Conservation (phyloP, 2,329 filamentous ascomycete genomes). For the Penicillium corylophilum region DNA sequence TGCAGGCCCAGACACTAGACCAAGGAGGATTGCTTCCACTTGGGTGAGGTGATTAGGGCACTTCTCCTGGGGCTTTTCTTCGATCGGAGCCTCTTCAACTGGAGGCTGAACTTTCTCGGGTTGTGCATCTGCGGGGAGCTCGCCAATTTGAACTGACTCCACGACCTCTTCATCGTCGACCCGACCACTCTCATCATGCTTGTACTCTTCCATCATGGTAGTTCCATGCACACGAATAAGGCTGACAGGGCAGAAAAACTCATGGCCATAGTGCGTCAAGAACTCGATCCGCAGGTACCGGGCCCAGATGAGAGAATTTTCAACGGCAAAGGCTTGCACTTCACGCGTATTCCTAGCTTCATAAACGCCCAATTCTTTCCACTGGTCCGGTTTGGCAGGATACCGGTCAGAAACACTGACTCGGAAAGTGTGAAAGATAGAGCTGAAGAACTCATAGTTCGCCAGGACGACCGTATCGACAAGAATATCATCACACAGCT, state of each 20-base stretch:
- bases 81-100: conserved; percentile 17
- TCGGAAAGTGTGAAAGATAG: conserved; percentile 87
- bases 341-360: conserved; percentile 90
- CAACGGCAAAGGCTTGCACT: conserved; percentile 90
- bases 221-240: conserved; percentile 88
- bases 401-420: conserved; percentile 94
- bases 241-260: conserved; percentile 94
- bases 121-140: conserved; percentile 16
- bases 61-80: conserved; percentile 11
- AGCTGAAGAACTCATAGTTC: conserved; percentile 99
- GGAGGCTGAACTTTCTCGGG: conserved; percentile 20
- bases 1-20: background rate
- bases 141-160: conserved; percentile 36
- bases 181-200: conserved; percentile 73
- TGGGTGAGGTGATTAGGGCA: conserved; percentile 19
- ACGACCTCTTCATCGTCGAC: conserved; percentile 62
- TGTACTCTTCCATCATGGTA: conserved; percentile 91
- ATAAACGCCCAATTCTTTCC: conserved; percentile 84
- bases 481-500: conserved; percentile 81
- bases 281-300: conserved; percentile 92
- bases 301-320: conserved; percentile 93
- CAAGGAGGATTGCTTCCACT: conserved; percentile 16
- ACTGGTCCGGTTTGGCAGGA: conserved; percentile 86
- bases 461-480: conserved; percentile 96
- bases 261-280: conserved; percentile 88